Evolutionary conservation across 768 basidiomycete genomes (phyloP).

Genomic region (Fibroporia radiculosa): DNA sequence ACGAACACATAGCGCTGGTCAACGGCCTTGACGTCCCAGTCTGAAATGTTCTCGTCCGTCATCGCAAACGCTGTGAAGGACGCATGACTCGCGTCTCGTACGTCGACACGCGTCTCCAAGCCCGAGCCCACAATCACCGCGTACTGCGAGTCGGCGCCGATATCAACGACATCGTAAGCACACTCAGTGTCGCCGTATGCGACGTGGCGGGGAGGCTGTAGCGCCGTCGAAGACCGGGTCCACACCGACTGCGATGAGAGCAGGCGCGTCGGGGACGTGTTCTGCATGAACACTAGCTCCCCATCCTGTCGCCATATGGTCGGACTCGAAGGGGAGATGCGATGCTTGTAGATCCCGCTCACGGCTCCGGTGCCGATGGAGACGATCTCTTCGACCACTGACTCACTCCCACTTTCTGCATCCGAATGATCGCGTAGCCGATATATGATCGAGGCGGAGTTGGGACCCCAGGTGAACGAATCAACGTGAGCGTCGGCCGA

Average conservation of each 20-base stretch:
- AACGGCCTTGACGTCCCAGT: neutral
- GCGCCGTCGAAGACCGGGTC: neutral
- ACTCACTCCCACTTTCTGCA: neutral
- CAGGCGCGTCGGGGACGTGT: neutral
- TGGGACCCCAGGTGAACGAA: constrained; percentile 1
- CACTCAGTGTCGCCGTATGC: neutral
- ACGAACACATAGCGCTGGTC: neutral
- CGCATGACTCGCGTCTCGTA: neutral
- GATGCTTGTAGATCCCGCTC: neutral
- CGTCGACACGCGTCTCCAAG: neutral
- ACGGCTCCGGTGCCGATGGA: neutral
- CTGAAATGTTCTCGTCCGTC: neutral
- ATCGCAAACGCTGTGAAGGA: neutral
- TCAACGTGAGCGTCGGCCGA: constrained; percentile 1
- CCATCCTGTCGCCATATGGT: neutral
- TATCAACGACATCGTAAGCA: neutral
- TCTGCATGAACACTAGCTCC: constrained; percentile 1
- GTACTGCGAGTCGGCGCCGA: neutral
- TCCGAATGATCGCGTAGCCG: neutral
- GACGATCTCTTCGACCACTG: neutral
- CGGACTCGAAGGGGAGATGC: neutral
- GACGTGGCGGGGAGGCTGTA: neutral
- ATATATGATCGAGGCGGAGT: neutral
- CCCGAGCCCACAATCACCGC: neutral
- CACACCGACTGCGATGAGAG: constrained; percentile 1